Percentiles rank a stretch among this genome's conserved stretches.
Conservation (phyloP, 371 early-diverging fungal species). For the Mortierella sp. region DNA sequence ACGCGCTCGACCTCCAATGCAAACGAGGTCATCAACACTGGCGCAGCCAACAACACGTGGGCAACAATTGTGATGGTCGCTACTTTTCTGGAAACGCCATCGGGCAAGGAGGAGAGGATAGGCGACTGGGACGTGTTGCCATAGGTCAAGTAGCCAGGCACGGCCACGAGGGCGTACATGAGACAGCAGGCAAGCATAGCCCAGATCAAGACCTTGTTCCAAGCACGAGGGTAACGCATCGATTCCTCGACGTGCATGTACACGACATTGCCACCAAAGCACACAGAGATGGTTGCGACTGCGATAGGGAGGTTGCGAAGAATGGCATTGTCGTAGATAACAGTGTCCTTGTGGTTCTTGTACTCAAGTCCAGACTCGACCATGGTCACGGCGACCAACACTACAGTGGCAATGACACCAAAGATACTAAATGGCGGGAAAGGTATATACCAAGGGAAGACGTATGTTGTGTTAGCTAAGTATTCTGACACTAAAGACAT, state of each 20-base stretch:
- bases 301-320: slow-evolving; percentile 68
- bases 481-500: too few species aligned
- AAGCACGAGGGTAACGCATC: slow-evolving; percentile 80
- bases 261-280: slow-evolving; percentile 84
- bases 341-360: slow-evolving; percentile 39
- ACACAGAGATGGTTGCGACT: slow-evolving; percentile 75
- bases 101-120: slow-evolving; percentile 75
- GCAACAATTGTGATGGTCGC: slow-evolving; percentile 82
- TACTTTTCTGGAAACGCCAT: slow-evolving; percentile 56
- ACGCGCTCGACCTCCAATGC: slow-evolving; percentile 72
- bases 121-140: slow-evolving; percentile 74
- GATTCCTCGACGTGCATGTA: slow-evolving; percentile 88
- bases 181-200: slow-evolving; percentile 77
- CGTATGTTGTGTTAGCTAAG: neutral
- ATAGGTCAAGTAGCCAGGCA: slow-evolving; percentile 83
- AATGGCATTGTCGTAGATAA: slow-evolving; percentile 60
- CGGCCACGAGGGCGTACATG: slow-evolving; percentile 80
- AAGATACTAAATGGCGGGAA: slow-evolving; percentile 49
- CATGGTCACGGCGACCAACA: slow-evolving; percentile 46
- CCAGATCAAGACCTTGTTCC: slow-evolving; percentile 73
- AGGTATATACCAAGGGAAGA: neutral
- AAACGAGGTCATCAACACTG: slow-evolving; percentile 83
- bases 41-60: slow-evolving; percentile 86
- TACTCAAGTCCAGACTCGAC: slow-evolving; percentile 49
- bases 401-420: slow-evolving; percentile 62